Conservation (phyloP, 768 basidiomycete species). For the Leccinum rimulosum region DNA sequence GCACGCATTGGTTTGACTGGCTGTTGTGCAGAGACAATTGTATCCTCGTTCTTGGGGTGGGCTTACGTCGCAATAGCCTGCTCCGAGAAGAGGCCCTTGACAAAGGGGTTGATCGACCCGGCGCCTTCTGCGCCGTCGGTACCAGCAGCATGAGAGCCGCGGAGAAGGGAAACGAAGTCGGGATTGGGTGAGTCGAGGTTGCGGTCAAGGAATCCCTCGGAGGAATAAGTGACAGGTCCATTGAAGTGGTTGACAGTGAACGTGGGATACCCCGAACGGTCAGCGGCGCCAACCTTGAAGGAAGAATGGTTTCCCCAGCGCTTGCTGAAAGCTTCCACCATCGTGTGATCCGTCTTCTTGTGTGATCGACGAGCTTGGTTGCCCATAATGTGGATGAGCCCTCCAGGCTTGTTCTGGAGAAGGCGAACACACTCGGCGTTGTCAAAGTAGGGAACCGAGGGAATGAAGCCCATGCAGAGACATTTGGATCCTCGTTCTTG, state of each 20-base stretch:
- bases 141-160: conserved; percentile 45
- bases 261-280: too few relatives aligned
- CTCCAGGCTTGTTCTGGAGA: too few relatives aligned
- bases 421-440: too few relatives aligned
- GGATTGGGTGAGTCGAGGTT: conserved; percentile 88
- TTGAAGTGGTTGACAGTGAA: too few relatives aligned
- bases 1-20: conserved; percentile 91
- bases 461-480: too few relatives aligned
- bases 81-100: conserved; percentile 83
- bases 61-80: conserved; percentile 90
- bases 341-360: conserved; percentile 80
- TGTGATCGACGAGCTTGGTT: conserved; percentile 58
- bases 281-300: conserved; percentile 71
- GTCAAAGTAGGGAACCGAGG: too few relatives aligned
- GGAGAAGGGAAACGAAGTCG: conserved; percentile 86
- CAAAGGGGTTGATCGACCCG: conserved; percentile 88
- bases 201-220: conserved; percentile 82
- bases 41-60: conserved; percentile 91
- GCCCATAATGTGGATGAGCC: too few relatives aligned
- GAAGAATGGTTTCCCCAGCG: conserved; percentile 90
- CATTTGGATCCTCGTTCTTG: too few relatives aligned
- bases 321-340: conserved; percentile 91
- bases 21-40: conserved; percentile 92
- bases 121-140: conserved; percentile 11
- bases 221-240: conserved; percentile 7